Base-by-base conservation (phyloP, 768 basidiomycete genomes). In the Mycena rosella region DNA sequence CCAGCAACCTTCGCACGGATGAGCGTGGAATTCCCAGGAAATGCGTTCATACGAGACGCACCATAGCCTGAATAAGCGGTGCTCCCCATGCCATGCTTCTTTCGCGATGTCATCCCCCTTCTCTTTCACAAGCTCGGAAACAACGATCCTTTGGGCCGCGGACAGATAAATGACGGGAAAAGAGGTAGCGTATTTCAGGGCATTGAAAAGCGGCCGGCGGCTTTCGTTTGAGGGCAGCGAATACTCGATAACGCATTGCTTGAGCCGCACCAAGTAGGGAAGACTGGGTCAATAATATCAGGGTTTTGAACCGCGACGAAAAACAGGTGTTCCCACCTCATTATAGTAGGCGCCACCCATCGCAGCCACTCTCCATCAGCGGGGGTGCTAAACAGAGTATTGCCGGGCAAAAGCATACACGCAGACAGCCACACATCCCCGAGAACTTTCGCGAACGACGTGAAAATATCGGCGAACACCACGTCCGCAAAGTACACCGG, bases 131-230 rank as follows among this genome's bases (percentile, higher is more conserved):
- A 91, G 75, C 52, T 93, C 91, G n/a, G 82, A 80, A 26, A 88
- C 82, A 18, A 93, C 89, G 38, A 89, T 81, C 62, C 92, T 86
- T 77, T 98, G 97, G 20, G 94, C 92, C 22, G 97, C 96, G 67
- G 96, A 96, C 34, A 99, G 85, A 74, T 91, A 91, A 67, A 99
- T 98, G 48, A 98, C 96, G 18, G 98, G 98, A 78, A 99, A 98
- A 0, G 98, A 91, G 18, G 96, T 92, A 1, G 96, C 95, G 76
- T 99, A 99, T 85, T 99, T 99, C 65, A 96, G 76, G 0, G 96
- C 97, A 77, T 99, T 99, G 80, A 87, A 89, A 24, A 99, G 82
- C 2, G 95, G 92, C 38, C 93, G 89, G 26, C 85, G 85, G 67
- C 87, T 91, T 40, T 86, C 84, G 72, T 91, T 93, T 22, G 82